Base-by-base conservation (phyloP, 2,329 filamentous ascomycete species). In the Penicillium crustosum region DNA sequence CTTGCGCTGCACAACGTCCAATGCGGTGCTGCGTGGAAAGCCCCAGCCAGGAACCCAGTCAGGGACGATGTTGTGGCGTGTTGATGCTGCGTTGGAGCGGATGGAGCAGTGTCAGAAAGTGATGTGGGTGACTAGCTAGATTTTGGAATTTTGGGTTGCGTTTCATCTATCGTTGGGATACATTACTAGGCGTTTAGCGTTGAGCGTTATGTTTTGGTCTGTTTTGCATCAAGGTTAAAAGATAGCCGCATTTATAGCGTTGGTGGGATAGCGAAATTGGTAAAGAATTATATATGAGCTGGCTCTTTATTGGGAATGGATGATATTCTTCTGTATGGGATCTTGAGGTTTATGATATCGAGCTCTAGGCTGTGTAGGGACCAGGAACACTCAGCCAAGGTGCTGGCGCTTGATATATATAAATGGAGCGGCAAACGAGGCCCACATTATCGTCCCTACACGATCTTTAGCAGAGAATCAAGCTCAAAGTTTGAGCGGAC, bases 41-140 rank as follows among this genome's bases (percentile, higher is more conserved):
- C 51, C 63, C 25, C 33, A 47, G 9, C 43, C 57, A 8, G 64
- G 62, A 2, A 50, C 57, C 2, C 38, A 49, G 41, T 61, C 65
- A 12, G 65, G 65, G 5, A 61, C 61, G n/a, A 63, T 67, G 65
- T 48, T 67, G 50, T 66, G 64, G 62, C 58, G 64, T 10, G 57
- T 67, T 25, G 65, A 67, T 44, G 57, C 61, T n/a, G 57, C 54
- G 3, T 25, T 67, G 0, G 41, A 53, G 19, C 23, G 31, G n/a
- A 55, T 54, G 41, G 59, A 58, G 6, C 25, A 49, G 9, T 67
- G 65, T 53, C 6, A 49, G 6, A 35, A 51, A n/a, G 59, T 58
- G 5, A 19, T 25, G 10, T 67, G 60, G 57, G 47, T 65, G 13
- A 61, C 42, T 33, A 10, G 21, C 27, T 53, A 47, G 38, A 15